A percentile compares a stretch with the other conserved stretches of the same genome.
Evolutionary conservation across 495 filamentous ascomycete genomes (phyloP).

Genomic region (Aspergillus hancockii): DNA sequence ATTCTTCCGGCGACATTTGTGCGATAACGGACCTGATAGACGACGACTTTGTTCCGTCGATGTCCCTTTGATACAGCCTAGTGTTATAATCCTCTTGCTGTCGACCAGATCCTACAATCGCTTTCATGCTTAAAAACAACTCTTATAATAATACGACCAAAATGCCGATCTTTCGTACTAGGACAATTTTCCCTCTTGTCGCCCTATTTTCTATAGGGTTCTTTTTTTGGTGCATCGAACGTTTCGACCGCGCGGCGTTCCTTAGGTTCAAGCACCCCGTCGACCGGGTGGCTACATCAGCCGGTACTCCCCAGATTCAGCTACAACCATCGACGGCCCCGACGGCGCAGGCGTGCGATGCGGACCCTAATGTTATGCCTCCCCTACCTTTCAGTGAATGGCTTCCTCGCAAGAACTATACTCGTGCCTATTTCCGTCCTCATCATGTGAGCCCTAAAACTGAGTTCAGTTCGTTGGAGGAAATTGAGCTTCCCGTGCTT

Average conservation of each 20-base stretch:
- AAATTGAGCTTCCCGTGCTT: conserved; percentile 44
- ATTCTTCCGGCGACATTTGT: conserved; percentile 1
- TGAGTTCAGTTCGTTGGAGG: conserved; percentile 45
- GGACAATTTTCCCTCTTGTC: conserved; percentile 47
- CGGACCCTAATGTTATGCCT: conserved; percentile 38
- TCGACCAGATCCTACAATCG: conserved; percentile 3
- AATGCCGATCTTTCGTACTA: conserved; percentile 48
- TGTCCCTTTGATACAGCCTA: conserved; percentile 16
- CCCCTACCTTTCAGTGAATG: conserved; percentile 47
- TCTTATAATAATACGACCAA: conserved; percentile 32
- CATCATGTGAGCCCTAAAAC: conserved; percentile 39
- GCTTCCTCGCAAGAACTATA: conserved; percentile 52
- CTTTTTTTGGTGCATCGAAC: conserved; percentile 49
- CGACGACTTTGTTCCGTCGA: conserved; percentile 12
- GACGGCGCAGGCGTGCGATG: conserved; percentile 31
- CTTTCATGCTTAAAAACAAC: conserved; percentile 43
- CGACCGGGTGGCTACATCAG: conserved; percentile 31
- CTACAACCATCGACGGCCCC: conserved; percentile 19
- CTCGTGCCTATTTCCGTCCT: conserved; percentile 49
- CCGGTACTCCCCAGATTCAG: conserved; percentile 23
- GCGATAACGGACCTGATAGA: conserved; percentile 19
- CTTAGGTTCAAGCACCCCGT: conserved; percentile 43
- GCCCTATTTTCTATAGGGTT: conserved; percentile 46
- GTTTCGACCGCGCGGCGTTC: conserved; percentile 46
- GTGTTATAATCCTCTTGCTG: conserved; percentile 11